Conservation (phyloP, 129 eudicot species). For the Silybum marianum region DNA sequence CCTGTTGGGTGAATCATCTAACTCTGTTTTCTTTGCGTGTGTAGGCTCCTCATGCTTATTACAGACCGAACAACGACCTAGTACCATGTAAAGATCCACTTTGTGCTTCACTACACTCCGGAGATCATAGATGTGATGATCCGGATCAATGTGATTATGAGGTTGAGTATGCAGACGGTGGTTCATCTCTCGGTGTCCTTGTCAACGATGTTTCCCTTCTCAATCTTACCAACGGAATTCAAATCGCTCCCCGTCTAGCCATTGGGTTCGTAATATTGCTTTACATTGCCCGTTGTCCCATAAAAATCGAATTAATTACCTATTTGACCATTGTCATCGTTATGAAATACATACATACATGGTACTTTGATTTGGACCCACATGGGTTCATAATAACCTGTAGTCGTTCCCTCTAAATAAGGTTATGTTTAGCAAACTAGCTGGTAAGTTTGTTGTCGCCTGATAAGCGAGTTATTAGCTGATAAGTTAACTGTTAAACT, state of each 20-base stretch:
- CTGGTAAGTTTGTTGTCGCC: neutral
- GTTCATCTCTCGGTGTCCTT: constrained; percentile 90
- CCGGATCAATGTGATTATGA: constrained; percentile 92
- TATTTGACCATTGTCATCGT: neutral
- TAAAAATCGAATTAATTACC: neutral
- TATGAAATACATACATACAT: neutral
- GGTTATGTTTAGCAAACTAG: neutral
- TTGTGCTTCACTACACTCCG: constrained; percentile 76
- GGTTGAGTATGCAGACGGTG: constrained; percentile 97
- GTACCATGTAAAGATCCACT: constrained; percentile 81
- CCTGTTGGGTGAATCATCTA: neutral
- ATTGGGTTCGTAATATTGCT: constrained; percentile 57
- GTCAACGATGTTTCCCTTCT: constrained; percentile 63
- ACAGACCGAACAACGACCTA: constrained; percentile 75
- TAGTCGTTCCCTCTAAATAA: neutral
- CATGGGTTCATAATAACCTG: neutral
- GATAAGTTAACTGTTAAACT: neutral
- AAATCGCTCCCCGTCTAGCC: constrained; percentile 64
- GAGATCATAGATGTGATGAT: constrained; percentile 68
- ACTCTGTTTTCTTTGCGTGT: constrained; percentile 13
- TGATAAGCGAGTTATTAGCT: neutral
- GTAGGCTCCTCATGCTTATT: constrained; percentile 87
- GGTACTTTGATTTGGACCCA: neutral
- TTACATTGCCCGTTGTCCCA: neutral
- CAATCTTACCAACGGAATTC: constrained; percentile 74